Evolutionary conservation across 2,329 filamentous ascomycete genomes (phyloP).

Genomic region (Acrodontium crateriforme): DNA sequence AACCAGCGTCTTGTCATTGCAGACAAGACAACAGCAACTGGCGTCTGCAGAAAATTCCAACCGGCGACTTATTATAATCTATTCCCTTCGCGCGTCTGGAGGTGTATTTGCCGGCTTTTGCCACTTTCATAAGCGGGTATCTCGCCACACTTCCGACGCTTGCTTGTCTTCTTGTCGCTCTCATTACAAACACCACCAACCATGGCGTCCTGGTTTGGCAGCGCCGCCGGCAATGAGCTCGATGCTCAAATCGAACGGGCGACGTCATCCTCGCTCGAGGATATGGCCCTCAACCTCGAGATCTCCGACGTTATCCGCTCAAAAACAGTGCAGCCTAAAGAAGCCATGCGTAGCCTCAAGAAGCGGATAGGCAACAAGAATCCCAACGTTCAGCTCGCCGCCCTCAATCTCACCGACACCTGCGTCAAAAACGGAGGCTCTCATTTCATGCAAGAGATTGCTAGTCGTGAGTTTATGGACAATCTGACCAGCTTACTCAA

Average conservation of each 20-base stretch:
- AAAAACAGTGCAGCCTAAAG: constrained; percentile 92
- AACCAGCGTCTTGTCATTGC: no score
- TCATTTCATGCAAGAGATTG: constrained; percentile 90
- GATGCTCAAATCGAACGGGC: constrained; percentile 96
- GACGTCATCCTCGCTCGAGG: constrained; percentile 91
- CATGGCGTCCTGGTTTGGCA: constrained; percentile 93
- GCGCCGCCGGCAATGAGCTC: constrained; percentile 70
- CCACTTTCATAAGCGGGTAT: no score
- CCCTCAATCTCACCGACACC: constrained; percentile 92
- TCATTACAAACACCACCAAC: constrained; percentile 29
- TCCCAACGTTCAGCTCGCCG: constrained; percentile 87
- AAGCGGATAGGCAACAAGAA: constrained; percentile 93
- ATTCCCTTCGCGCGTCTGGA: no score
- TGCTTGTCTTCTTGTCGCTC: no score
- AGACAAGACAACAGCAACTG: no score
- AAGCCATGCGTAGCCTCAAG: constrained; percentile 95
- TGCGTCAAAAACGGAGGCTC: constrained; percentile 96
- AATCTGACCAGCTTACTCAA: constrained; percentile 84
- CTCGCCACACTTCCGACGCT: no score
- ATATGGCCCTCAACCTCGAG: constrained; percentile 93
- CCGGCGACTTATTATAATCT: no score
- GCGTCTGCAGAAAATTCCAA: no score
- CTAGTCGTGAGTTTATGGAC: constrained; percentile 96
- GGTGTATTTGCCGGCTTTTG: no score
- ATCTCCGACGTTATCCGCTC: constrained; percentile 96